These are phyloP conservation scores for Mortierella sp. DNA, from an alignment of 371 early-diverging fungal genomes.

Conservation along the genomic window DNA sequence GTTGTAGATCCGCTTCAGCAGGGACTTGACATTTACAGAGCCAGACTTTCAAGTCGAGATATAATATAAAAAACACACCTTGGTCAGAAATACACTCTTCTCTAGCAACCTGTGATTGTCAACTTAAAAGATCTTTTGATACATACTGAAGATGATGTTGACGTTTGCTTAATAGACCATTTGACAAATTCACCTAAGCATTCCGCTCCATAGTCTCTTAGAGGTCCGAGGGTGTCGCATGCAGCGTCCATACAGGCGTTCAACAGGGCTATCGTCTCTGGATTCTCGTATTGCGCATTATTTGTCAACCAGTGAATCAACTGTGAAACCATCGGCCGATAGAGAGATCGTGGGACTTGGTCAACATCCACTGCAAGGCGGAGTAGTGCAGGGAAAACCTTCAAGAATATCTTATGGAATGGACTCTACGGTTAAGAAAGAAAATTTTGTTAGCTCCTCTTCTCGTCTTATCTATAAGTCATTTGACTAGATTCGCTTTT, in stretches of 20 bases:
- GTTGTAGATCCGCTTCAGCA: slow-evolving; percentile 77
- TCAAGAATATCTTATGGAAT: slow-evolving; percentile 72
- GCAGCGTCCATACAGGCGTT: slow-evolving; percentile 78
- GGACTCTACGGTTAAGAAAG: slow-evolving; percentile 58
- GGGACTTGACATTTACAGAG: slow-evolving; percentile 76
- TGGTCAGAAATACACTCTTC: background rate
- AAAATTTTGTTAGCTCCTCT: background rate
- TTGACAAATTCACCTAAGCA: slow-evolving; percentile 81
- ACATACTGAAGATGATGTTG: slow-evolving; percentile 60
- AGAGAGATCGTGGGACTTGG: slow-evolving; percentile 75
- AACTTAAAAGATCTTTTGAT: background rate
- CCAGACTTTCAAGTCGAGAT: slow-evolving; percentile 26
- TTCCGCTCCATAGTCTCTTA: slow-evolving; percentile 83
- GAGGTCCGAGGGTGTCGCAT: slow-evolving; percentile 66
- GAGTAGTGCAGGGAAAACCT: slow-evolving; percentile 78
- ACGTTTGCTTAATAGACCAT: slow-evolving; percentile 81
- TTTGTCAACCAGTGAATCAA: slow-evolving; percentile 87
- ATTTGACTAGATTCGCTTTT: background rate
- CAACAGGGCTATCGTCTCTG: slow-evolving; percentile 80
- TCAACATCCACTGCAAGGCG: slow-evolving; percentile 82
- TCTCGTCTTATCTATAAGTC: too few species aligned
- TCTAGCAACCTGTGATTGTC: background rate
- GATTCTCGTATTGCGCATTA: slow-evolving; percentile 78
- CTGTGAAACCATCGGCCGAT: slow-evolving; percentile 71
- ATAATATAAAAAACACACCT: background rate